Evolutionary conservation across 345 rosid genomes (phyloP), one percentile per base, ranked within the genome.

Genomic region (Salix koriyanagi): DNA sequence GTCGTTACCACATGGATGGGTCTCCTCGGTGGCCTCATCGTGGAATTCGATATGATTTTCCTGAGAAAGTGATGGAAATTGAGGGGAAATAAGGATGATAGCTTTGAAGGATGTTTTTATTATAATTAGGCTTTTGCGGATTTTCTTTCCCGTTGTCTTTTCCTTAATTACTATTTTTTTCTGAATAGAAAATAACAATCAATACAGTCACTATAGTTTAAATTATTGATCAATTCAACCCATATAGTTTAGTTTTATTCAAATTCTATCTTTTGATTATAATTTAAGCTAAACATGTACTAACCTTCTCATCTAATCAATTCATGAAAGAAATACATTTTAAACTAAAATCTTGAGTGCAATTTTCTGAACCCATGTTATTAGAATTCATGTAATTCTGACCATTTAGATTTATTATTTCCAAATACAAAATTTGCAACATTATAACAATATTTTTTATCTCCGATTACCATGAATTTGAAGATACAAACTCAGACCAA

Each of bases 1-100:
- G 91, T 85, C 77, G 90, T 83, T 60, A 90, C 86, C 64, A 84
- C 90, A 83, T 87, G 90, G 88, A 96, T 91, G 90, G 94, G 88
- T 77, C 81, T 86, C 81, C 28, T 86, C 72, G 75, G 87, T 52
- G 84, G 71, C 80, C 89, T 91, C 99, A 96, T 96, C 42, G 78
- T 69, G 23, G 46, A n/a, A 61, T 16, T 76, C 19, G 2, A 30
- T 12, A 25, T 52, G 30, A 6, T 61, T 56, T 60, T 34, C 73
- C 23, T 60, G 66, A 23, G 41, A 19, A 52, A 67, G 39, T 67
- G 72, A 71, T 14, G 71, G 75, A 64, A 46, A 23, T 18, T 9
- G 64, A 54, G 67, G 21, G 69, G 26, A 39, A 74, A n/a, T 14
- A 37, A 72, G 34, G 67, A 44, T 41, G 32, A 69, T 44, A 5